Conservation (phyloP, 2,329 filamentous ascomycete genomes). For the Metarhizium guizhouense region DNA sequence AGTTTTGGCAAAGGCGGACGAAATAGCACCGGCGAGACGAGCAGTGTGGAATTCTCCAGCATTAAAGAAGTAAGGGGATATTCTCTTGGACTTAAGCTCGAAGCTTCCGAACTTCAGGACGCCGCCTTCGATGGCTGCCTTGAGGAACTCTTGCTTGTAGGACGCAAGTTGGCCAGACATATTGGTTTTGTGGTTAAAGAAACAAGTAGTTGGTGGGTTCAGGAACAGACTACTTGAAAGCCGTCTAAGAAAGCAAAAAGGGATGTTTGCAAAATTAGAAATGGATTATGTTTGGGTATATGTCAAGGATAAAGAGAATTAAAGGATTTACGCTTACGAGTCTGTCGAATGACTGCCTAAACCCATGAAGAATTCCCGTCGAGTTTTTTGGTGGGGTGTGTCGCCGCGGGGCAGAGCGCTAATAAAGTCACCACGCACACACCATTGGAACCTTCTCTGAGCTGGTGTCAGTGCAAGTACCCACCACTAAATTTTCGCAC, state of each 20-base stretch:
- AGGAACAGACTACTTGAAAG: not conserved
- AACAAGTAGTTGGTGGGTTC: not conserved
- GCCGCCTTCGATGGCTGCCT: constrained; percentile 56
- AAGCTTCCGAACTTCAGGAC: constrained; percentile 77
- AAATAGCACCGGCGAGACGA: constrained; percentile 66
- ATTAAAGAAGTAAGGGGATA: constrained; percentile 97
- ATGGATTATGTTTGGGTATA: too few species aligned
- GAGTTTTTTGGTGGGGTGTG: too few species aligned
- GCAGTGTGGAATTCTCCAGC: constrained; percentile 83
- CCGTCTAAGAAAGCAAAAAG: not conserved
- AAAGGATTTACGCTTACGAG: too few species aligned
- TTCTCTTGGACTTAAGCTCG: constrained; percentile 85
- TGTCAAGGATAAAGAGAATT: too few species aligned
- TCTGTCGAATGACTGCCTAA: too few species aligned
- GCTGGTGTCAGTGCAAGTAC: not conserved
- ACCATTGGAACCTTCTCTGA: not conserved
- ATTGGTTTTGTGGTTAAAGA: not conserved
- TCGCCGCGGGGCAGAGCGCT: constrained; percentile 2
- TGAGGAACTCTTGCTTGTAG: constrained; percentile 67
- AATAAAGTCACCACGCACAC: not conserved
- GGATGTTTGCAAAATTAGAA: too few species aligned
- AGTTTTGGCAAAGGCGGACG: constrained; percentile 68
- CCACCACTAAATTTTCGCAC: not conserved
- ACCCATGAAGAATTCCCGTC: too few species aligned
- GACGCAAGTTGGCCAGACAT: constrained; percentile 34